These are phyloP conservation scores for Dichotomopilus funicola DNA, from an alignment of 2,329 filamentous ascomycete species.

Conservation along the genomic window DNA sequence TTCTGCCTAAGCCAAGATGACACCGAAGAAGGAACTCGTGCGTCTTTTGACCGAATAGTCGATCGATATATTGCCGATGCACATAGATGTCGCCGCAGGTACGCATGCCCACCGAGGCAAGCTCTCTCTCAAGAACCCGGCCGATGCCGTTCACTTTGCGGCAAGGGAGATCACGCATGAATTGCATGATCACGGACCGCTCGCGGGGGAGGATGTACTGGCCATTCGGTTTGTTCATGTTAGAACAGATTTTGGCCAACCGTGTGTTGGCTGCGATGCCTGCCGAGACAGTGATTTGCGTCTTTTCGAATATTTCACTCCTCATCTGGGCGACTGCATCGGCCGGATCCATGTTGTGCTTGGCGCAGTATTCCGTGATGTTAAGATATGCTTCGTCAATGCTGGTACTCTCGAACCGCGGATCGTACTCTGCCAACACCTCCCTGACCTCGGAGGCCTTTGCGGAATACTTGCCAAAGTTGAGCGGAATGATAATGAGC, in stretches of 20 bases:
- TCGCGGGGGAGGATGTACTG: conserved; percentile 74
- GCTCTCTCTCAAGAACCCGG: conserved; percentile 83
- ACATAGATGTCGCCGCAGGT: conserved; percentile 83
- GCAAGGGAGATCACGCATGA: conserved; percentile 77
- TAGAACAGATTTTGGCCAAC: conserved; percentile 90
- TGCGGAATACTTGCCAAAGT: conserved; percentile 83
- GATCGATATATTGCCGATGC: conserved; percentile 64
- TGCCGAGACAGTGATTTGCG: conserved; percentile 83
- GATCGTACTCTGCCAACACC: conserved; percentile 80
- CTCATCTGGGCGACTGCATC: conserved; percentile 74
- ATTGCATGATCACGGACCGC: conserved; percentile 67
- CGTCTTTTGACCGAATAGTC: conserved; percentile 85
- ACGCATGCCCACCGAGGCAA: conserved; percentile 79
- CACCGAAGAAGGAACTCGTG: conserved; percentile 80
- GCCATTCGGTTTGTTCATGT: conserved; percentile 93
- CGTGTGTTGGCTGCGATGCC: conserved; percentile 92
- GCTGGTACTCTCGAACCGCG: conserved; percentile 84
- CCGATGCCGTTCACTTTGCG: conserved; percentile 95
- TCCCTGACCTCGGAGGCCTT: conserved; percentile 85
- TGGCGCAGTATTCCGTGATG: conserved; percentile 75
- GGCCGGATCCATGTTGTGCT: conserved; percentile 61
- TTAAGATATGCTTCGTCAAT: conserved; percentile 97
- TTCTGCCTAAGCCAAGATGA: conserved; percentile 80
- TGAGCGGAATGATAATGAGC: conserved; percentile 72
- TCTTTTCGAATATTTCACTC: conserved; percentile 64